Conservation (phyloP, 164 flowering plant species). For the Aristolochia contorta region DNA sequence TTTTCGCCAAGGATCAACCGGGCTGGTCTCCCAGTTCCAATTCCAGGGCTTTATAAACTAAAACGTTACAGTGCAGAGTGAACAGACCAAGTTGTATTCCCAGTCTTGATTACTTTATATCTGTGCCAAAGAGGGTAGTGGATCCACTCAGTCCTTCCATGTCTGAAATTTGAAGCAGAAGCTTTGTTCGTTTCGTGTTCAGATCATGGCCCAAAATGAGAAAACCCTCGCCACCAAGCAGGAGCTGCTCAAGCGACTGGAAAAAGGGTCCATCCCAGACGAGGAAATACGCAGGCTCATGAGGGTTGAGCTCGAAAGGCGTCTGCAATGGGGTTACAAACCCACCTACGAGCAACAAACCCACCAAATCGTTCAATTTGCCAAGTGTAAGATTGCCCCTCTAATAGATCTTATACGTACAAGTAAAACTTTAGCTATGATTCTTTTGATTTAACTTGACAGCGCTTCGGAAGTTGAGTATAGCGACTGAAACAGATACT, state of each 20-base stretch:
- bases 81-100: too few relatives aligned
- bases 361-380: not conserved
- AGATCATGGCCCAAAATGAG: not conserved
- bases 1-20: too few relatives aligned
- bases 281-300: conserved; percentile 9
- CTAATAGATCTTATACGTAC: too few relatives aligned
- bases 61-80: too few relatives aligned
- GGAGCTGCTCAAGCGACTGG: conserved; percentile 5
- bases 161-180: too few relatives aligned
- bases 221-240: not conserved
- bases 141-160: too few relatives aligned
- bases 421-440: too few relatives aligned
- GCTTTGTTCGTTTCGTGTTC: not conserved
- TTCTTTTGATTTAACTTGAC: not conserved
- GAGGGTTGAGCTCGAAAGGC: conserved; percentile 3
- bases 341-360: conserved; percentile 1
- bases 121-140: too few relatives aligned
- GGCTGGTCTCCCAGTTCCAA: too few relatives aligned
- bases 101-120: too few relatives aligned
- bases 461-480: conserved; percentile 15
- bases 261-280: conserved; percentile 5
- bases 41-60: too few relatives aligned
- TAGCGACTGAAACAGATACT: conserved; percentile 2
- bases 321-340: conserved; percentile 7
- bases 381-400: conserved; percentile 3